Evolutionary conservation across 2,329 filamentous ascomycete genomes (phyloP), one percentile per base, ranked within the genome.

Genomic region (Ophiostoma tasmaniense): DNA sequence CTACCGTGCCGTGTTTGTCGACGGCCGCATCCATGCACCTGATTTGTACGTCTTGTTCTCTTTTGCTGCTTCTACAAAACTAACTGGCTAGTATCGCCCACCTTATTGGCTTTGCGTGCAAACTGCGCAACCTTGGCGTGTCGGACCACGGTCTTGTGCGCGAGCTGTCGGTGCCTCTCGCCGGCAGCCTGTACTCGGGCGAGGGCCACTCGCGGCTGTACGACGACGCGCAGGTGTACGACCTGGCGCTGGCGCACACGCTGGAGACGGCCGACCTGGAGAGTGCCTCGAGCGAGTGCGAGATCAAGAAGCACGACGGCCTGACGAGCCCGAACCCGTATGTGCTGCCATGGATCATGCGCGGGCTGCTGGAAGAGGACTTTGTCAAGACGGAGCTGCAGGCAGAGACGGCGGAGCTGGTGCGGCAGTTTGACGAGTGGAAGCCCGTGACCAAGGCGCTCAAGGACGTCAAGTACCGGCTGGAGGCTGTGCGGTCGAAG

Each of bases 151-250:
- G 94, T 5, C 85, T 99, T 7, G 90, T 99, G 72, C 89, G 93
- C 65, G 95, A 99, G 78, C 84, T 99, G 13, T 96, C 92, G 1
- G 84, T 89, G 1, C 92, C 95, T 1, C 84, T 99, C 1, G 95
- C 95, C 0, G 95, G 95, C 33, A 96, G 91, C 69, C 83, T 99
- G 0, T 97, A 97, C 75, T 88, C 89, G 10, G 95, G 95, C 62
- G 94, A 97, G 75, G 95, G 95, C 1, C 95, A 99, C 79, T 96
- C 92, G 6, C 87, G 93, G 61, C 86, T 99, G 4, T 98, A 99
- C 77, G 93, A 96, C 74, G 95, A 99, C 69, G 84, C 88, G 5
- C 86, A 88, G 55, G 90, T 98, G 25, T 99, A 98, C 77, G 87
- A 90, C 73, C 84, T 94, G 68, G 90, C 90, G 13, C 82, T 94